Evolutionary conservation across 495 filamentous ascomycete species (phyloP).

Genomic region (Pseudomonodictys pantanalensis): DNA sequence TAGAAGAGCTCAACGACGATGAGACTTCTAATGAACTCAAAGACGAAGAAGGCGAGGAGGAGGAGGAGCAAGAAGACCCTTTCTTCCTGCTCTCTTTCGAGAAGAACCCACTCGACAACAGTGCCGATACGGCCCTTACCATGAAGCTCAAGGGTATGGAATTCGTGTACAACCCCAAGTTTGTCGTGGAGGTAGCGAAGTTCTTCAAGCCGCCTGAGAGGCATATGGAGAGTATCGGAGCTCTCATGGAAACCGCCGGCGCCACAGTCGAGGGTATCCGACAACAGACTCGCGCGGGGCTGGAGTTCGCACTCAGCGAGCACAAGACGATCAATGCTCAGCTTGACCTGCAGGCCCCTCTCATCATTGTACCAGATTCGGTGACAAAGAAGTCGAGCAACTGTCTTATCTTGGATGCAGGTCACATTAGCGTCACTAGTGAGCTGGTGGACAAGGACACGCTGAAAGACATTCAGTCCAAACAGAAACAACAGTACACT

Average conservation of each 20-base stretch:
- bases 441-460: conserved; percentile 88
- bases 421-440: conserved; percentile 90
- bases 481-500: conserved; percentile 82
- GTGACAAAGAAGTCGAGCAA: conserved; percentile 75
- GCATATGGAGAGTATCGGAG: conserved; percentile 97
- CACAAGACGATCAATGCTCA: conserved; percentile 98
- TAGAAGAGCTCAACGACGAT: conserved; percentile 60
- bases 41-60: conserved; percentile 38
- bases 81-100: conserved; percentile 92
- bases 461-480: conserved; percentile 81
- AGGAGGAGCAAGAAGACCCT: conserved; percentile 59
- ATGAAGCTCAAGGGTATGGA: conserved; percentile 93
- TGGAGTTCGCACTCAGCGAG: conserved; percentile 93
- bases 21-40: conserved; percentile 37
- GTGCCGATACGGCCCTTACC: conserved; percentile 83
- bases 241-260: conserved; percentile 88
- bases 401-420: conserved; percentile 91
- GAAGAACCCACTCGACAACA: conserved; percentile 89
- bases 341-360: conserved; percentile 88
- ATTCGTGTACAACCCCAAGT: conserved; percentile 93
- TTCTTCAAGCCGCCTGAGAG: conserved; percentile 95
- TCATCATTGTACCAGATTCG: conserved; percentile 93
- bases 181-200: conserved; percentile 80
- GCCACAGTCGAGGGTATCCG: conserved; percentile 91
- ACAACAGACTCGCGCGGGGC: conserved; percentile 89